phyloP scores from a whole-genome alignment of 352 stramenopile species.

The Globisporangium nodosum region DNA sequence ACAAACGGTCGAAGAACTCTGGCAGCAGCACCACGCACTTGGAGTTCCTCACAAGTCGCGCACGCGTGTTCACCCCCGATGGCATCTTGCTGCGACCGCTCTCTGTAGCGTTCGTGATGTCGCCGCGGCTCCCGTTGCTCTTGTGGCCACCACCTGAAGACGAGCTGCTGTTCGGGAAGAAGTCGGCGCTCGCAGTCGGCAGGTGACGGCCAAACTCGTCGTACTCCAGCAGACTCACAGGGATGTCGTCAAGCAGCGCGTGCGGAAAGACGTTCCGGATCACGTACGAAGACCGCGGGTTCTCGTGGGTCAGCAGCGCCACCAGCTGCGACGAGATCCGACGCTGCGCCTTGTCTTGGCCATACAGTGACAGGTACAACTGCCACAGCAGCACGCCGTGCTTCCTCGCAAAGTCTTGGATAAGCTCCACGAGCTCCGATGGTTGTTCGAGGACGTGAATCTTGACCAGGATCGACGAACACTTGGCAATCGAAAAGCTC shows the following conservation, averaged over 20 bases:
- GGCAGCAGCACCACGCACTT: slow-evolving; percentile 82
- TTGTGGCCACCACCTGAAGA: slow-evolving; percentile 28
- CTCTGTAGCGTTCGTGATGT: slow-evolving; percentile 64
- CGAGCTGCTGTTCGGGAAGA: slow-evolving; percentile 30
- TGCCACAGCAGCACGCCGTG: slow-evolving; percentile 82
- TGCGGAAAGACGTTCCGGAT: slow-evolving; percentile 84
- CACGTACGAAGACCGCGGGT: slow-evolving; percentile 73
- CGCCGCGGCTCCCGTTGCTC: slow-evolving; percentile 28
- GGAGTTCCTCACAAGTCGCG: slow-evolving; percentile 59
- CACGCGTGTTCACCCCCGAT: slow-evolving; percentile 71
- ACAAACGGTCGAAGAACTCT: slow-evolving; percentile 83
- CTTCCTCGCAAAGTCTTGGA: slow-evolving; percentile 84
- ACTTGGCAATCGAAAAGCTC: slow-evolving; percentile 83
- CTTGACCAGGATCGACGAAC: slow-evolving; percentile 83
- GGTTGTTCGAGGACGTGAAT: slow-evolving; percentile 83
- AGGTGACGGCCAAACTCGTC: slow-evolving; percentile 80
- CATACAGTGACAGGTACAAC: slow-evolving; percentile 75
- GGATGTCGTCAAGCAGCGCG: slow-evolving; percentile 72
- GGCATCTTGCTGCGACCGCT: slow-evolving; percentile 64
- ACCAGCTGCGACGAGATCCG: slow-evolving; percentile 85
- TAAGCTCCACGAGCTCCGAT: slow-evolving; percentile 80
- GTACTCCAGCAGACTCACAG: slow-evolving; percentile 67
- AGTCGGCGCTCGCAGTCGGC: slow-evolving; percentile 42
- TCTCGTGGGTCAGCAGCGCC: slow-evolving; percentile 81
- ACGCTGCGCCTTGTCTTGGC: slow-evolving; percentile 78